Percentiles rank a stretch among this genome's conserved stretches.
Evolutionary conservation across 129 eudicot species (phyloP).

Genomic region (Smallanthus sonchifolius): DNA sequence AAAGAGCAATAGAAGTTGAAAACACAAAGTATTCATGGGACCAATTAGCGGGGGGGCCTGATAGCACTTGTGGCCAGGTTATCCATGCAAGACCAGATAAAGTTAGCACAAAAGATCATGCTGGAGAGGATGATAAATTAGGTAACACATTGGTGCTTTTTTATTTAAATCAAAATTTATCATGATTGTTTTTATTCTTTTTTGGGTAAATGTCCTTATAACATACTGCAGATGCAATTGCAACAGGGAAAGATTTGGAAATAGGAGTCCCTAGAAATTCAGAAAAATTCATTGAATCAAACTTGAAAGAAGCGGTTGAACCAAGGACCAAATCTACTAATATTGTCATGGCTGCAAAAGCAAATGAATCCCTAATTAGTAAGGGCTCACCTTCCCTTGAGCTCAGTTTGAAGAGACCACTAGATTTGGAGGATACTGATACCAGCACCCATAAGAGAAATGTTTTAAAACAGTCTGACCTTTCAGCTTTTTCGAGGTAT

Average conservation of each 20-base stretch:
- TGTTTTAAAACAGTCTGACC: constrained; percentile 47
- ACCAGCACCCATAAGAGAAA: constrained; percentile 40
- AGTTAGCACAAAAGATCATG: constrained; percentile 27
- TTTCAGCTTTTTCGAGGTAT: constrained; percentile 71
- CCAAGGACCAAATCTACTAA: constrained; percentile 28
- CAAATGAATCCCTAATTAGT: constrained; percentile 26
- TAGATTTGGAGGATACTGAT: constrained; percentile 37
- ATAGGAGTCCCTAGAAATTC: constrained; percentile 36
- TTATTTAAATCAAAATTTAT: neutral
- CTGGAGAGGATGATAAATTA: constrained; percentile 27
- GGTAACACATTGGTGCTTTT: constrained; percentile 27
- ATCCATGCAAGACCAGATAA: constrained; percentile 42
- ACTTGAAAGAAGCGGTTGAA: constrained; percentile 30
- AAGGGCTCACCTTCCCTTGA: constrained; percentile 50
- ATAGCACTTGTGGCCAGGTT: constrained; percentile 65
- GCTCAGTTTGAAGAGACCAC: constrained; percentile 48
- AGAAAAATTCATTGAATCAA: constrained; percentile 17
- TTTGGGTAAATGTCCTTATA: neutral
- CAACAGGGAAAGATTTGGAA: constrained; percentile 54
- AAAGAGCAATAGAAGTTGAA: constrained; percentile 61
- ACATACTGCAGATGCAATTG: constrained; percentile 24
- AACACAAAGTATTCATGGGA: constrained; percentile 48
- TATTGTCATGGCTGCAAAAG: constrained; percentile 14
- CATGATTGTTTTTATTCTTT: neutral
- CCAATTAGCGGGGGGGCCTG: constrained; percentile 43